Evolutionary conservation across 2,329 filamentous ascomycete species (phyloP), one percentile per base, ranked within the genome.

Genomic region (Epichloe aotearoae): DNA sequence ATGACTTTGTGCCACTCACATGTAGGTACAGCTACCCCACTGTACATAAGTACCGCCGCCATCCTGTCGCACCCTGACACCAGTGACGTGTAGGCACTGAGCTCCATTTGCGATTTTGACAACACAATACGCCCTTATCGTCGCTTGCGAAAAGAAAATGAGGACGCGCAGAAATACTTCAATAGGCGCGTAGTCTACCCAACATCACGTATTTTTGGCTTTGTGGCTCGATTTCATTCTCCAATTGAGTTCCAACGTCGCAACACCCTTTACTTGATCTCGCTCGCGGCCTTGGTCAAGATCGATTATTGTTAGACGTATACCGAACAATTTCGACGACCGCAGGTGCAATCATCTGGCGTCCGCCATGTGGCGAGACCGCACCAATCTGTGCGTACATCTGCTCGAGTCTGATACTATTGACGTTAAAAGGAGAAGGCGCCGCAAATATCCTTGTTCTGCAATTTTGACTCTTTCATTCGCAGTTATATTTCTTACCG

Each of bases 321-420:
- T 17, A 14, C 30, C 8, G n/a, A 15, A n/a, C 26, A 20, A 51
- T 49, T 50, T 50, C 59, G 59, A 63, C 56, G 54, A 60, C 58
- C 57, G 34, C 56, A 55, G 51, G 55, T 54, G 54, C 56, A 56
- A 55, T 53, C 48, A 54, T 53, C 52, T 52, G 62, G 71, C 72
- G 74, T 77, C 76, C 82, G 84, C 79, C 73, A 95, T 95, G 88
- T 98, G 90, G 90, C 88, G 93, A 75, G 93, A 98, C 78, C 86
- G 93, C 72, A 98, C 93, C 61, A 98, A 97, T 68, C 86, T 98
- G 89, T 96, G 82, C 61, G 80, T 64, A 54, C 53, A 50, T 53
- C 55, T 52, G 50, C 47, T 40, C 47, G 44, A 26, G 23, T 30
- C 49, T 47, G 46, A 52, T 52, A 3, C n/a, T 4, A 5, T 30